Conservation (phyloP, 2,329 filamentous ascomycete genomes). For the Mycosphaerella arachidis region DNA sequence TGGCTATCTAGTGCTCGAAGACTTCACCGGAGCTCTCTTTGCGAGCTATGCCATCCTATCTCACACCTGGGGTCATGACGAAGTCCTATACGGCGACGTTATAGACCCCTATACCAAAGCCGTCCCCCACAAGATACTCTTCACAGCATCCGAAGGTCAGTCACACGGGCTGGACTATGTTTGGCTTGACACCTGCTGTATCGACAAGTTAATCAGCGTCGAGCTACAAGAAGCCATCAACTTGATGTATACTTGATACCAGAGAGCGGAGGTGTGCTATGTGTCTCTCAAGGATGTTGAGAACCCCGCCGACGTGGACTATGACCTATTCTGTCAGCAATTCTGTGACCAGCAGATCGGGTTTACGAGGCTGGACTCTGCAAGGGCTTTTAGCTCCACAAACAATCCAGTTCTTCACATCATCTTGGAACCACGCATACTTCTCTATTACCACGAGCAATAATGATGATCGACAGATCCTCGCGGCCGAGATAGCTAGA, state of each 20-base stretch:
- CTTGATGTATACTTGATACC: slow-evolving; percentile 8
- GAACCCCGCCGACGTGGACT: no score
- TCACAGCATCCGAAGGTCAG: slow-evolving; percentile 19
- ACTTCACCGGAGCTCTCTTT: background rate
- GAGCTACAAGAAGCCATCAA: slow-evolving; percentile 12
- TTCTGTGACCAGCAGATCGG: no score
- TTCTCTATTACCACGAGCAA: no score
- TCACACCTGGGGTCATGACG: slow-evolving; percentile 32
- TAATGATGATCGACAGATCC: no score
- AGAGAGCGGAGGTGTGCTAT: slow-evolving; percentile 7
- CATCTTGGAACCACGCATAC: background rate
- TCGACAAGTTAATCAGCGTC: slow-evolving; percentile 15
- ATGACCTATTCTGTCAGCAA: no score
- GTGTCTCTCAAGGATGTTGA: slow-evolving; percentile 14
- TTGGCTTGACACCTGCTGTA: slow-evolving; percentile 24
- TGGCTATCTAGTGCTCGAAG: background rate
- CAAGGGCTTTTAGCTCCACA: slow-evolving; percentile 11
- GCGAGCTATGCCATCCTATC: slow-evolving; percentile 33
- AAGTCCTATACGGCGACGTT: slow-evolving; percentile 30
- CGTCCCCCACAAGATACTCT: slow-evolving; percentile 28
- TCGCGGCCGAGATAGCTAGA: no score
- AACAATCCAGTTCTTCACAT: slow-evolving; percentile 2
- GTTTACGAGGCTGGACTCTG: slow-evolving; percentile 1
- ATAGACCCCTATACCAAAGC: background rate
- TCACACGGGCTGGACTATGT: slow-evolving; percentile 17